A percentile compares a stretch with the other conserved stretches of the same genome.
These are phyloP conservation scores for Diaporthe caulivora DNA, from an alignment of 2,329 filamentous ascomycete species.

Conservation along the genomic window DNA sequence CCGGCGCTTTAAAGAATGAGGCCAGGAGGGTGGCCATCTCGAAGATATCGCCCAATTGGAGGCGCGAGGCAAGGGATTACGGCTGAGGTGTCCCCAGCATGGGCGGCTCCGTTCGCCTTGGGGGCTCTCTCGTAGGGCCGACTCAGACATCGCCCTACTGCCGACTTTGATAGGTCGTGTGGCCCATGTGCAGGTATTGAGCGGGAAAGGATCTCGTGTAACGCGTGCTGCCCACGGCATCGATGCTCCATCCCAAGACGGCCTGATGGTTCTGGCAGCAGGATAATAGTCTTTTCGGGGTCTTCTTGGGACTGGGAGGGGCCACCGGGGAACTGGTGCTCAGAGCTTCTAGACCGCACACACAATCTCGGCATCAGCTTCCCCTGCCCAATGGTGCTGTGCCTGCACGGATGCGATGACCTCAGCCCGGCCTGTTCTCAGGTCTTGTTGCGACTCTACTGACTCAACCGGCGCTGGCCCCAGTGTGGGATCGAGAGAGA, in stretches of 20 bases:
- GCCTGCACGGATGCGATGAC: background rate
- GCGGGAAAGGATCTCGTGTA: background rate
- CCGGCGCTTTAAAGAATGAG: background rate
- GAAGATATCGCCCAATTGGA: conserved; percentile 15
- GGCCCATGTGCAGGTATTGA: background rate
- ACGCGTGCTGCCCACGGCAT: conserved; percentile 12
- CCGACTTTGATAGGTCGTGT: background rate
- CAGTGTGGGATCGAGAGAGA: background rate
- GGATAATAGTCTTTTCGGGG: background rate
- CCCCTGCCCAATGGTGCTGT: background rate
- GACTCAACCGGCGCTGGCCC: conserved; percentile 10
- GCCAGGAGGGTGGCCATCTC: background rate
- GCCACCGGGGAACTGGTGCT: conserved; percentile 4
- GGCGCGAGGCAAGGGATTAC: conserved; percentile 8
- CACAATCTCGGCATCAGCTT: background rate
- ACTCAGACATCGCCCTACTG: conserved; percentile 7
- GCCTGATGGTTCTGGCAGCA: background rate
- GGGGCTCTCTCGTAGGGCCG: conserved; percentile 25
- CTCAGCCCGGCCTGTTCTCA: conserved; percentile 13
- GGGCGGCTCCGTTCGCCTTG: background rate
- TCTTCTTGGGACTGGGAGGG: background rate
- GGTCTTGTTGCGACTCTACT: conserved; percentile 12
- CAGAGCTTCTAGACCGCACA: conserved; percentile 11
- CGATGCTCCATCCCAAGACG: background rate
- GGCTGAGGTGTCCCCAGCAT: conserved; percentile 16